Conservation (phyloP, 768 basidiomycete genomes). For the Hortiboletus campestris region DNA sequence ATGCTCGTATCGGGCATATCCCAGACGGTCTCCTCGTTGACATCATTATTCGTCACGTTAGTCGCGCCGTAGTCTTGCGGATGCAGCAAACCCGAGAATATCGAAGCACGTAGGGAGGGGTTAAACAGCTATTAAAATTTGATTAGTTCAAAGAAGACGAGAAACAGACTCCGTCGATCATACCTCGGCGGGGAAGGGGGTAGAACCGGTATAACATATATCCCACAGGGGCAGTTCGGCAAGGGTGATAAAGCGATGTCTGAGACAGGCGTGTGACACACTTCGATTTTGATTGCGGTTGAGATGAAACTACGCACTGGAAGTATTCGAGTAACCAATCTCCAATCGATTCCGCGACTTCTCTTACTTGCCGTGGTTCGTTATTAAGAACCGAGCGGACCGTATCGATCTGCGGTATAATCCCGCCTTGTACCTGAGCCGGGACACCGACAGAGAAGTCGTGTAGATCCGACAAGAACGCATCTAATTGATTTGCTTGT, state of each 20-base stretch:
- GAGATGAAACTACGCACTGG: conserved; percentile 36
- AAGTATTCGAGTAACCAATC: conserved; percentile 54
- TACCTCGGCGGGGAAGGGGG: conserved; percentile 69
- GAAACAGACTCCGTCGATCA: conserved; percentile 5
- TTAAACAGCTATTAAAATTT: conserved; percentile 54
- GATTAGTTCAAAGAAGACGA: not conserved
- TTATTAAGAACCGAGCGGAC: conserved; percentile 19
- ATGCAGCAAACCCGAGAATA: conserved; percentile 59
- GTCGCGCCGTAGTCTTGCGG: conserved; percentile 47
- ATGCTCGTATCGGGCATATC: conserved; percentile 74
- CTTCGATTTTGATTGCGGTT: not conserved
- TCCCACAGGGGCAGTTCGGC: conserved; percentile 61
- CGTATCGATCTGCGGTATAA: conserved; percentile 24
- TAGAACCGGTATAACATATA: conserved; percentile 67
- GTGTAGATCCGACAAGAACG: conserved; percentile 42
- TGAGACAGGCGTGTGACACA: conserved; percentile 24
- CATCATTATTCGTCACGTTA: conserved; percentile 1
- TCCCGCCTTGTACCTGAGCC: conserved; percentile 27
- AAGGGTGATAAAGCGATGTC: conserved; percentile 42
- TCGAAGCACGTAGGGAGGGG: conserved; percentile 60
- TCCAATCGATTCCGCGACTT: conserved; percentile 33
- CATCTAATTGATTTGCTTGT: conserved; percentile 29
- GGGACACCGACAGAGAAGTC: conserved; percentile 38
- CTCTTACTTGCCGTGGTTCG: conserved; percentile 16
- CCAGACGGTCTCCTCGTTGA: conserved; percentile 38